Percentiles rank a stretch among this genome's conserved stretches.
These are phyloP conservation scores for Uronychia setigera DNA, from an alignment of 73 alveolate genomes.

Conservation along the genomic window DNA sequence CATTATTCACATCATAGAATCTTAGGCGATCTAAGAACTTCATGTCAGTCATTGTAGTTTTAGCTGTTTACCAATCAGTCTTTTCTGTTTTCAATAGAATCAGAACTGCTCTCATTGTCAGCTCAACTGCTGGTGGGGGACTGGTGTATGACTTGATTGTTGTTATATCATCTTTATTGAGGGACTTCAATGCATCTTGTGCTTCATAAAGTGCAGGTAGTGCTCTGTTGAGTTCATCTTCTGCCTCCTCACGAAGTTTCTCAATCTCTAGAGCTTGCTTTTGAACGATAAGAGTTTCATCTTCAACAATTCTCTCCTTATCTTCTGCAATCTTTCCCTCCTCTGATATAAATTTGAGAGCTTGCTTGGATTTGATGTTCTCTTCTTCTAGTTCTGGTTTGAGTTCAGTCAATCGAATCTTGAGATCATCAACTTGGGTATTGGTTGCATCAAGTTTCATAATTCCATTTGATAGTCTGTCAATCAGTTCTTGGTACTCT, in stretches of 20 bases:
- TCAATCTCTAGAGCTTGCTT: conserved; percentile 64
- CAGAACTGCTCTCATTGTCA: conserved; percentile 81
- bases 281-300: conserved; percentile 74
- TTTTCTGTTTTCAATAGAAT: conserved; percentile 53
- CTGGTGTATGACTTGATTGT: conserved; percentile 75
- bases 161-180: conserved; percentile 84
- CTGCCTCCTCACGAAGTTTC: conserved; percentile 68
- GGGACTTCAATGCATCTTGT: conserved; percentile 91
- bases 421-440: conserved; percentile 62
- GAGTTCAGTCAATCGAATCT: conserved; percentile 58
- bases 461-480: conserved; percentile 65
- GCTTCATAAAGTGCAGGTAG: conserved; percentile 98
- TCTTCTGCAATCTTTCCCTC: conserved; percentile 82
- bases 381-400: conserved; percentile 66
- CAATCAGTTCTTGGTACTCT: conserved; percentile 77
- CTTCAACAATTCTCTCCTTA: conserved; percentile 74
- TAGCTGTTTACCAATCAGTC: conserved; percentile 71
- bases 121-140: conserved; percentile 86
- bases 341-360: conserved; percentile 80
- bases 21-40: conserved; percentile 67
- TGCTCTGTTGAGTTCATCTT: conserved; percentile 88
- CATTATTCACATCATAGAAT: conserved; percentile 67
- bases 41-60: conserved; percentile 52
- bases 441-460: conserved; percentile 73
- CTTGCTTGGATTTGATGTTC: conserved; percentile 80